These are phyloP conservation scores for Pyrrhoderma lamaoense DNA, from an alignment of 1,284 basidiomycete species.

Conservation along the genomic window DNA sequence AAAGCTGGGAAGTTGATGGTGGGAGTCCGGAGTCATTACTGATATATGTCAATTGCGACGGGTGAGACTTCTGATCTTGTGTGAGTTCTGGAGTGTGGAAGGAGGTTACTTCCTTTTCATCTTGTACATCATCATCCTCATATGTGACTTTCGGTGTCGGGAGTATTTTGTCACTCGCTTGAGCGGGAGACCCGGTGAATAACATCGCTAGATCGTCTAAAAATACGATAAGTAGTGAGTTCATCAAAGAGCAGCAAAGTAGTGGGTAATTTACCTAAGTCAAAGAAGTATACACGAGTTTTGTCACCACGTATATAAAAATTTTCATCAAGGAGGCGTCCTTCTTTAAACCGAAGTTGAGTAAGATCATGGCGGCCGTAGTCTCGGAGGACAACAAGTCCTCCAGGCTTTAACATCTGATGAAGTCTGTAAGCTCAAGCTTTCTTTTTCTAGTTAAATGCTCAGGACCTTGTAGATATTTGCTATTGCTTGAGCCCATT, in stretches of 20 bases:
- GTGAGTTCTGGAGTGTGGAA: not conserved
- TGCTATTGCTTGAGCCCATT: constrained; percentile 83
- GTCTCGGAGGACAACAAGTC: constrained; percentile 82
- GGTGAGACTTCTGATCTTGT: too few species aligned
- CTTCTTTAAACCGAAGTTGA: constrained; percentile 87
- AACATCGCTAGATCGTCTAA: constrained; percentile 76
- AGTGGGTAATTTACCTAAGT: constrained; percentile 47
- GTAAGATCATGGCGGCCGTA: constrained; percentile 94
- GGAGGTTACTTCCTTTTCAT: not conserved
- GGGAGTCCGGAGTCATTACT: too few species aligned
- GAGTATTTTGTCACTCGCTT: constrained; percentile 28
- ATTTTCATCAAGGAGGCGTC: constrained; percentile 85
- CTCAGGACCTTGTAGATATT: constrained; percentile 70
- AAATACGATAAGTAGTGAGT: not conserved
- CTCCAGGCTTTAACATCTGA: constrained; percentile 86
- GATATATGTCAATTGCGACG: constrained; percentile 12
- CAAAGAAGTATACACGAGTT: constrained; percentile 94
- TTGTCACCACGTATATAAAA: constrained; percentile 92
- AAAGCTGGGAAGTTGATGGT: too few species aligned
- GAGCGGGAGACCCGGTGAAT: constrained; percentile 58
- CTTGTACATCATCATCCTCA: constrained; percentile 33
- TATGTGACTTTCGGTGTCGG: constrained; percentile 33
- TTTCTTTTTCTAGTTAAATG: not conserved
- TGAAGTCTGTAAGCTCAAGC: too few species aligned
- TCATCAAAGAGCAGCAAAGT: not conserved